These are phyloP conservation scores for Moesziomyces globuligerus DNA, from an alignment of 1,284 basidiomycete genomes.

Conservation along the genomic window DNA sequence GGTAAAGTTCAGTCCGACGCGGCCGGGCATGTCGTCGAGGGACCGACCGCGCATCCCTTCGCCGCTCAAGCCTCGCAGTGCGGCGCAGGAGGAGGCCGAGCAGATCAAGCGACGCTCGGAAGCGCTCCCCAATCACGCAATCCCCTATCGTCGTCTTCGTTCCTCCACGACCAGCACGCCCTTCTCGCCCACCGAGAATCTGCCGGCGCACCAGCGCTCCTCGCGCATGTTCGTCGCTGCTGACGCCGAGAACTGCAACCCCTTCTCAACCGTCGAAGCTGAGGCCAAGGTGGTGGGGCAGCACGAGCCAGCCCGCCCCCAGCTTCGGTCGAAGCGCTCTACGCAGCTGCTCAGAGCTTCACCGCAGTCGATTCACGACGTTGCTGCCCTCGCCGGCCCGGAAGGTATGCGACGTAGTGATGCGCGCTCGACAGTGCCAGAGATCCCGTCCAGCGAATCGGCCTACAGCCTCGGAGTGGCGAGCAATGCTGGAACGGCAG, in stretches of 20 bases:
- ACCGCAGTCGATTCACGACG: not conserved
- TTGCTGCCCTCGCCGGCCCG: not conserved
- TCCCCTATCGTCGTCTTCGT: conserved; percentile 18
- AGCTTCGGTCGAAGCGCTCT: not conserved
- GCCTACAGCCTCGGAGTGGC: not conserved
- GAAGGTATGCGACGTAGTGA: not conserved
- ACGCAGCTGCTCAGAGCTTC: not conserved
- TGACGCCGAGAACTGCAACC: conserved; percentile 28
- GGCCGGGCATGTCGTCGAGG: conserved; percentile 38
- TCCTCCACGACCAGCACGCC: conserved; percentile 21
- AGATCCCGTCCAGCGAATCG: not conserved
- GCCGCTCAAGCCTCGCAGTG: conserved; percentile 29
- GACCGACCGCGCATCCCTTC: conserved; percentile 44
- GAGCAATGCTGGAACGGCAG: not conserved
- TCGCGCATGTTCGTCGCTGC: not conserved
- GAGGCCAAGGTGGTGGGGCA: not conserved
- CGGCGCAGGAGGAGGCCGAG: conserved; percentile 20
- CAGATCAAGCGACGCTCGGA: conserved; percentile 5
- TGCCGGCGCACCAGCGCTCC: not conserved
- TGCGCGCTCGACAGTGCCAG: too few relatives aligned
- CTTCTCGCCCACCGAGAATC: conserved; percentile 1
- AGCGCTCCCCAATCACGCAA: conserved; percentile 6
- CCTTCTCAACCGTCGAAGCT: conserved; percentile 6
- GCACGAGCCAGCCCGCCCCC: not conserved
- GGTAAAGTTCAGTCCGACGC: conserved; percentile 12